A percentile compares a stretch with the other conserved stretches of the same genome.
Conservation (phyloP, 2,329 filamentous ascomycete genomes). For the Diaporthe nobilis region DNA sequence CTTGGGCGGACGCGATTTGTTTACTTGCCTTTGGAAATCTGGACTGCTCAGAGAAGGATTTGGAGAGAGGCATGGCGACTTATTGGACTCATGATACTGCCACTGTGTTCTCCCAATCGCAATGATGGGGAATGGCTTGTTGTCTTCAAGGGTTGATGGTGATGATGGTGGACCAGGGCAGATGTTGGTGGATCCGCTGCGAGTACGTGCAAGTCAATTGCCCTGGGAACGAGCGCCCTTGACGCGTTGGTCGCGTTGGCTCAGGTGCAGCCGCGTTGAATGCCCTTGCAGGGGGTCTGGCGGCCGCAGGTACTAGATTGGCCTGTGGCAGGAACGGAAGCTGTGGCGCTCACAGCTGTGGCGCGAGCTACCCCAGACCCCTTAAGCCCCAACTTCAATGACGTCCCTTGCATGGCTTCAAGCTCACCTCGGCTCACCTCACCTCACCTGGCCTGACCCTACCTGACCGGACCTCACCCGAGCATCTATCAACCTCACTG, state of each 20-base stretch:
- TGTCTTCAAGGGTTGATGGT: background rate
- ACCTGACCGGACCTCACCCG: background rate
- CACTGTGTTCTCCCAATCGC: background rate
- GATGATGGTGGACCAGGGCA: background rate
- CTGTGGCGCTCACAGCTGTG: slow-evolving; percentile 28
- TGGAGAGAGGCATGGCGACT: slow-evolving; percentile 55
- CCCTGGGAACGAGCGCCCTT: slow-evolving; percentile 19
- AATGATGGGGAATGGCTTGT: slow-evolving; percentile 18
- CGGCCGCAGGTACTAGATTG: background rate
- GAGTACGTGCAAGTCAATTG: slow-evolving; percentile 30
- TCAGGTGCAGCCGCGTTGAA: slow-evolving; percentile 7
- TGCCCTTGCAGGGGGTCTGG: slow-evolving; percentile 24
- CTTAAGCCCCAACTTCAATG: slow-evolving; percentile 23
- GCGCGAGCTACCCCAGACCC: slow-evolving; percentile 38
- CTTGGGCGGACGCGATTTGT: slow-evolving; percentile 5
- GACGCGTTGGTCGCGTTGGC: slow-evolving; percentile 31
- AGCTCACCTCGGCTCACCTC: background rate
- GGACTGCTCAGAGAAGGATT: slow-evolving; percentile 58
- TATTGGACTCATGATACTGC: slow-evolving; percentile 43
- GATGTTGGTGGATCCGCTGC: slow-evolving; percentile 1
- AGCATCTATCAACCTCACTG: background rate
- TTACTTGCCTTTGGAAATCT: slow-evolving; percentile 49
- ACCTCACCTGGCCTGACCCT: background rate
- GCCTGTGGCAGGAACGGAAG: background rate
- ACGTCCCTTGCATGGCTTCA: slow-evolving; percentile 24